Evolutionary conservation across 495 filamentous ascomycete species (phyloP).

Genomic region (Pseudoneurospora amorphoporcata): DNA sequence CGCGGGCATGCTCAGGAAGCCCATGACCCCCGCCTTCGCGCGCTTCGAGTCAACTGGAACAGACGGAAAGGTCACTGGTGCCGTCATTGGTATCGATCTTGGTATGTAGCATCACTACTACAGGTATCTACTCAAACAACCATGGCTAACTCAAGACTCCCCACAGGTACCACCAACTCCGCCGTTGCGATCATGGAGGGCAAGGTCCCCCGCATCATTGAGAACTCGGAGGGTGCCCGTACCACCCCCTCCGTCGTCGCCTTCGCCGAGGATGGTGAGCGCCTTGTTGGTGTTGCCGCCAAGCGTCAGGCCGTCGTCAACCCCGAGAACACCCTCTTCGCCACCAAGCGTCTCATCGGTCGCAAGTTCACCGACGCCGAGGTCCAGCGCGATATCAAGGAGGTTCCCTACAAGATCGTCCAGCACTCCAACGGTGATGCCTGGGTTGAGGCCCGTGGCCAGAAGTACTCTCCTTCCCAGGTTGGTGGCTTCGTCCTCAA

Average conservation of each 20-base stretch:
- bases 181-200: constrained; percentile 98
- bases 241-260: constrained; percentile 97
- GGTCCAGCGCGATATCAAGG: constrained; percentile 95
- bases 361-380: constrained; percentile 95
- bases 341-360: constrained; percentile 98
- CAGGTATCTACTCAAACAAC: not conserved
- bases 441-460: constrained; percentile 90
- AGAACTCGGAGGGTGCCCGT: constrained; percentile 80
- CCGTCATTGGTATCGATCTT: constrained; percentile 97
- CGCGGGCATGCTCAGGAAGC: constrained; percentile 43
- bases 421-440: constrained; percentile 97
- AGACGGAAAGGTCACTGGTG: constrained; percentile 78
- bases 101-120: constrained; percentile 47
- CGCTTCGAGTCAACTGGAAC: constrained; percentile 62
- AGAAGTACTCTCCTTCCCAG: constrained; percentile 97
- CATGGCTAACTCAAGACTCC: constrained; percentile 14
- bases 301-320: constrained; percentile 99
- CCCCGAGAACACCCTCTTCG: constrained; percentile 97
- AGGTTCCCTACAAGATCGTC: constrained; percentile 98
- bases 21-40: constrained; percentile 39
- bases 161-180: constrained; percentile 87
- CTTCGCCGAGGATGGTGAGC: constrained; percentile 94
- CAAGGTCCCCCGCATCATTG: constrained; percentile 88
- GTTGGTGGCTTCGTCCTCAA: constrained; percentile 93
- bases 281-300: constrained; percentile 92